These are phyloP conservation scores for Cladochytrium replicatum DNA, from an alignment of 192 early-diverging fungal species.

Conservation along the genomic window DNA sequence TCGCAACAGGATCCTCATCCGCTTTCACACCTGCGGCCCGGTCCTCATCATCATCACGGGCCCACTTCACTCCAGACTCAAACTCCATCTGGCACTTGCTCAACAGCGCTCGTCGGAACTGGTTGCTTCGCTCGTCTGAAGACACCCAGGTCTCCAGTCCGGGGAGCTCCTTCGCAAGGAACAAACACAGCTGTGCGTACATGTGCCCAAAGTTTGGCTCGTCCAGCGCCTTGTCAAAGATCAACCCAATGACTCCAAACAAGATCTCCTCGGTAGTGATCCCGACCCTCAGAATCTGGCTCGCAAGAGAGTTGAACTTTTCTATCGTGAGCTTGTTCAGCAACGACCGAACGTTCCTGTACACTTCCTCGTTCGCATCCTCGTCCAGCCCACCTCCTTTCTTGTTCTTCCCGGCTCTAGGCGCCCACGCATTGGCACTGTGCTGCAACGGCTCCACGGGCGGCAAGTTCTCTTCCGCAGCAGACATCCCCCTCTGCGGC, in stretches of 20 bases:
- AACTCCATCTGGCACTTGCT: conserved; percentile 95
- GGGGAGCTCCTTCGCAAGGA: conserved; percentile 48
- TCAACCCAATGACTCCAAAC: conserved; percentile 69
- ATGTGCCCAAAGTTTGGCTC: conserved; percentile 83
- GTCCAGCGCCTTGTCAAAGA: conserved; percentile 93
- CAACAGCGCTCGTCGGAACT: conserved; percentile 87
- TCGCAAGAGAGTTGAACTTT: conserved; percentile 79
- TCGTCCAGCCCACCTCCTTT: too few relatives aligned
- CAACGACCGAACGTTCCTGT: conserved; percentile 69
- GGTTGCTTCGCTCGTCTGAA: conserved; percentile 49
- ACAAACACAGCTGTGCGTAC: conserved; percentile 80
- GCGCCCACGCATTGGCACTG: conserved; percentile 76
- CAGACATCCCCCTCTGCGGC: too few relatives aligned
- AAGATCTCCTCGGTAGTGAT: conserved; percentile 62
- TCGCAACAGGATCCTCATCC: conserved; percentile 39
- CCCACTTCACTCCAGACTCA: conserved; percentile 77
- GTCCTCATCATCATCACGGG: conserved; percentile 26
- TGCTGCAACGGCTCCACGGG: conserved; percentile 71
- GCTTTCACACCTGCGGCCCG: conserved; percentile 30
- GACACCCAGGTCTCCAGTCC: conserved; percentile 51
- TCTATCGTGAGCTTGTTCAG: conserved; percentile 97
- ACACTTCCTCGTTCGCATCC: conserved; percentile 27
- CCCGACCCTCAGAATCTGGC: conserved; percentile 71
- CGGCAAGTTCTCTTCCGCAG: too few relatives aligned
- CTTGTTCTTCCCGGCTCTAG: conserved; percentile 26